Evolutionary conservation across 2,329 filamentous ascomycete genomes (phyloP).

Genomic region (Nemania sp.): DNA sequence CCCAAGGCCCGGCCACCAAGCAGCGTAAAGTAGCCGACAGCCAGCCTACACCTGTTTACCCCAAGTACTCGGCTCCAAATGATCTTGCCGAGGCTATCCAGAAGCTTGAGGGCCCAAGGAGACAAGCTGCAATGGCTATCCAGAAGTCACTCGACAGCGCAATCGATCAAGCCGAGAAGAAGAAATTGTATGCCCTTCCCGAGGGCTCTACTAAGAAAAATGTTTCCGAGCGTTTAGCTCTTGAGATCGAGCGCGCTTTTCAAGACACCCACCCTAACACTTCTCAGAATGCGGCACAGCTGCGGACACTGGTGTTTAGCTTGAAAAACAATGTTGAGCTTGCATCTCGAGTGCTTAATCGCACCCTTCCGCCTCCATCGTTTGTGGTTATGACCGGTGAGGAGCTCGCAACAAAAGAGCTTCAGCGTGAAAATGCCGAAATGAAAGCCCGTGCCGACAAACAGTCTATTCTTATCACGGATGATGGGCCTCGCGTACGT

Average conservation of each 20-base stretch:
- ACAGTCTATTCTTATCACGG: conserved; percentile 84
- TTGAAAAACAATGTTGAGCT: conserved; percentile 89
- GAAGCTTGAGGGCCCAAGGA: conserved; percentile 72
- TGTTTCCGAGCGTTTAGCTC: conserved; percentile 75
- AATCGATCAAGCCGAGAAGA: conserved; percentile 75
- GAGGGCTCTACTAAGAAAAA: conserved; percentile 72
- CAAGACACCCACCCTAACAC: conserved; percentile 66
- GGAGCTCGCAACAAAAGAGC: conserved; percentile 91
- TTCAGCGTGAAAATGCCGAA: conserved; percentile 80
- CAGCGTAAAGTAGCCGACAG: conserved; percentile 68
- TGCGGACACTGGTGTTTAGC: conserved; percentile 84
- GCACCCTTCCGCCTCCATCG: conserved; percentile 76
- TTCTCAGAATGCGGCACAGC: conserved; percentile 69
- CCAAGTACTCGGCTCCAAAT: conserved; percentile 62
- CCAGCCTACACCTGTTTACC: conserved; percentile 54
- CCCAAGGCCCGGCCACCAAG: conserved; percentile 62
- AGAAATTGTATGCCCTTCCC: conserved; percentile 71
- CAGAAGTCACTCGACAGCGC: conserved; percentile 75
- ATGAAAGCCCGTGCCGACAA: conserved; percentile 84
- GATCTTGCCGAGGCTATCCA: conserved; percentile 64
- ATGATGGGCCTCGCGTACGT: conserved; percentile 81
- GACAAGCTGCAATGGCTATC: conserved; percentile 76
- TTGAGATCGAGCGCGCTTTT: conserved; percentile 83
- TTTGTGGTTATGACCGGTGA: conserved; percentile 90
- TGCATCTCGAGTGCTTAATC: conserved; percentile 78